phyloP scores from a whole-genome alignment of 2,329 filamentous ascomycete species.

The Ophiobolus disseminans region DNA sequence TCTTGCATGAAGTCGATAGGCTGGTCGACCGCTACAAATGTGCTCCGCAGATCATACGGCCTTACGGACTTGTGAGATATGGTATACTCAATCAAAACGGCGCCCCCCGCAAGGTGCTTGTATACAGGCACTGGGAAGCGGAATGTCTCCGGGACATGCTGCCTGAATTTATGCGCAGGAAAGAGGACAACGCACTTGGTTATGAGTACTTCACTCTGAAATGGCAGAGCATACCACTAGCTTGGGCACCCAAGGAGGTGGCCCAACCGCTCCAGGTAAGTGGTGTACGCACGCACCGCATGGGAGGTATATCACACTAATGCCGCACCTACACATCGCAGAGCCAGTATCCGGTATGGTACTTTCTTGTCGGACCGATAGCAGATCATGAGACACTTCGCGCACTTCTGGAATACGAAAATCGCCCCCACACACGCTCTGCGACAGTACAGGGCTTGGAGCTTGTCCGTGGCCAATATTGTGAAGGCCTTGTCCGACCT shows the following conservation, averaged over 20 bases:
- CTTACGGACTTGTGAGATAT: neutral
- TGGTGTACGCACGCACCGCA: too few relatives aligned
- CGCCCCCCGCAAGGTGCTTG: neutral
- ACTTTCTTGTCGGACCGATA: constrained; percentile 11
- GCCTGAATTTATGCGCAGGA: too few relatives aligned
- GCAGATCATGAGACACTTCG: constrained; percentile 1
- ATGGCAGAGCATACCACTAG: constrained; percentile 2
- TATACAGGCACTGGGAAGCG: constrained; percentile 7
- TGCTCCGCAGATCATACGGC: neutral
- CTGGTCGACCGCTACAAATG: neutral
- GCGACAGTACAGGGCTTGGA: constrained; percentile 1
- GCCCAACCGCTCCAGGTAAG: too few relatives aligned
- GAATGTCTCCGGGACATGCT: neutral
- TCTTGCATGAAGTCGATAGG: neutral
- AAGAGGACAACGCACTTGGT: too few relatives aligned
- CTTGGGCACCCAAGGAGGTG: constrained; percentile 3
- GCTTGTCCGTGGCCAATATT: neutral
- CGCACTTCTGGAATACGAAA: constrained; percentile 5
- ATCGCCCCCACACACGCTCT: neutral
- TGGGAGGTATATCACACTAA: too few relatives aligned
- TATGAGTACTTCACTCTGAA: too few relatives aligned
- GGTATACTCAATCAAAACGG: neutral
- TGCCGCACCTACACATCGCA: too few relatives aligned
- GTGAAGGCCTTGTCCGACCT: neutral
- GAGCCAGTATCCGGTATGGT: constrained; percentile 10